Percentiles rank a stretch among this genome's conserved stretches.
Conservation (phyloP, 2,329 filamentous ascomycete genomes). For the Ilyonectria robusta region DNA sequence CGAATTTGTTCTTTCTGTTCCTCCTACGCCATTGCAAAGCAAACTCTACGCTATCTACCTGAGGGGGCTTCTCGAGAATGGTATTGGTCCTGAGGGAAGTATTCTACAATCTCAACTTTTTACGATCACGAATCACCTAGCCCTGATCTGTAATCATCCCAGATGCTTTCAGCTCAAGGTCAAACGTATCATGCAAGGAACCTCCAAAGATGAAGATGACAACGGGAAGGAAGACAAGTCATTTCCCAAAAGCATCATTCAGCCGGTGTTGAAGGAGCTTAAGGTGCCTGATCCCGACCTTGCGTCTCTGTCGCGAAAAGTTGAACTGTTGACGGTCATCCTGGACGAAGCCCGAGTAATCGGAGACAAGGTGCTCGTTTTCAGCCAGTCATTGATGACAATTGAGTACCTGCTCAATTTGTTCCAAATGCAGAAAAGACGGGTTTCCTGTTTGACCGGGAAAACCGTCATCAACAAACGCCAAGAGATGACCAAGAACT, state of each 20-base stretch:
- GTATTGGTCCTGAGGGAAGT: constrained; percentile 5
- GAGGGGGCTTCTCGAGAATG: constrained; percentile 30
- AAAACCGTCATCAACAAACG: constrained; percentile 68
- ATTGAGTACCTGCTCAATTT: constrained; percentile 77
- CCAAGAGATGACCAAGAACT: constrained; percentile 75
- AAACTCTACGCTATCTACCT: constrained; percentile 71
- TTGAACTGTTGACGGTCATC: constrained; percentile 77
- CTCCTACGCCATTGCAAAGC: constrained; percentile 76
- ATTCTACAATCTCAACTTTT: constrained; percentile 50
- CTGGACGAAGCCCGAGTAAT: constrained; percentile 72
- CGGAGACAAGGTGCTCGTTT: constrained; percentile 84
- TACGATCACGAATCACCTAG: constrained; percentile 56
- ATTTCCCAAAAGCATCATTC: constrained; percentile 48
- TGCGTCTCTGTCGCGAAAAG: constrained; percentile 75
- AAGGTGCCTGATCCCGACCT: constrained; percentile 59
- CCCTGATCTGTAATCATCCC: constrained; percentile 68
- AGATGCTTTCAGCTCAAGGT: constrained; percentile 59
- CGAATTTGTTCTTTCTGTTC: constrained; percentile 85
- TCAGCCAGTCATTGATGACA: constrained; percentile 80
- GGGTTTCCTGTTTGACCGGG: constrained; percentile 77
- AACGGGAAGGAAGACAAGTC: constrained; percentile 26
- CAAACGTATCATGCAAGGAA: constrained; percentile 29
- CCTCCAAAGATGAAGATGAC: constrained; percentile 3
- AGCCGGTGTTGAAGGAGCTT: constrained; percentile 54
- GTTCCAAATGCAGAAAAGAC: constrained; percentile 64